Evolutionary conservation across 2,329 filamentous ascomycete genomes (phyloP), one percentile per base, ranked within the genome.

Genomic region (Neonectria hederae): DNA sequence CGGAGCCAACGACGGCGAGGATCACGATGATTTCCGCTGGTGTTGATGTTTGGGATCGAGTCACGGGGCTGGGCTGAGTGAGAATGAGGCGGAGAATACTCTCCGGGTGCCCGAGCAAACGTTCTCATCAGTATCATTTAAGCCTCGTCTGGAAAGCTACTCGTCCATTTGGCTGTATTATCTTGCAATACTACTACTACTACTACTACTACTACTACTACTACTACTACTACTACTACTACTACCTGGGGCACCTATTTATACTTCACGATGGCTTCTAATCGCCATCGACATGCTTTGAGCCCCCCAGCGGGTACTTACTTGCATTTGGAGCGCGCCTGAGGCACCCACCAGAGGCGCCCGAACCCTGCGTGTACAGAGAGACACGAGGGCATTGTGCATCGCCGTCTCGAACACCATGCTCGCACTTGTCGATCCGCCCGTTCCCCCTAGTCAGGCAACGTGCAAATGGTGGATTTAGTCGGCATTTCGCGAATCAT

Each of bases 1-100:
- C 43, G 59, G 63, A 55, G 51, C 65, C 42, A 40, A 48, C 30
- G 21, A 26, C 56, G 14, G 38, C 42, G 42, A 53, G 38, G 19
- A 21, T 11, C 4, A 14, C 6, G 10, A 21, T 13, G 5, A 21
- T 21, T 43, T 17, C 17, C 22, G n/a, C 9, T n/a, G 30, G 35
- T 38, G 35, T 40, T 19, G 32, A 9, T 28, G 38, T 42, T 43
- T 46, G 40, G 14, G 19, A 9, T 26, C 24, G 24, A 32, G 11
- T 10, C 46, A 21, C 35, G 28, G 28, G 28, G 28, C 28, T 28
- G 45, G 28, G 17, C 26, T 10, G 22, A 26, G 10, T 24, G 52
- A 14, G 40, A 56, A 40, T 28, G 28, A 26, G 54, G 28, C 43
- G 43, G 54, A 48, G 54, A n/a, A 49, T 21, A 30, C 21, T 5